Percentiles rank a stretch among this genome's conserved stretches.
Evolutionary conservation across 2,329 filamentous ascomycete genomes (phyloP).

Genomic region (Penicillium polonicum): DNA sequence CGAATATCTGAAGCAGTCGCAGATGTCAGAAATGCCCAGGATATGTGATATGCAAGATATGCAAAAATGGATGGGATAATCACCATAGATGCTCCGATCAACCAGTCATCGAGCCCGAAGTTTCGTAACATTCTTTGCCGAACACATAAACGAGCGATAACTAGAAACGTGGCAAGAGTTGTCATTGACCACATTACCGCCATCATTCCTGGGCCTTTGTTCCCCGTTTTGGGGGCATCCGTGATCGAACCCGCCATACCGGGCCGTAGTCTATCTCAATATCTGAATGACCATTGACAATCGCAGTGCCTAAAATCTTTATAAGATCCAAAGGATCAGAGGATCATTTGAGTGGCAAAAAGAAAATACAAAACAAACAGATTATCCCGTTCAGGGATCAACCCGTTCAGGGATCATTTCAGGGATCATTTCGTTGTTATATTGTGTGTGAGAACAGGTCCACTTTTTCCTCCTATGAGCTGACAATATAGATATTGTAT

Average conservation of each 20-base stretch:
- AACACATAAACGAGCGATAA: constrained; percentile 33
- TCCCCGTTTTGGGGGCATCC: not conserved
- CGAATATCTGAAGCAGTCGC: constrained; percentile 30
- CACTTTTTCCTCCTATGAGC: not conserved
- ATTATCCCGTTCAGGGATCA: not conserved
- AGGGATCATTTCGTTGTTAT: not conserved
- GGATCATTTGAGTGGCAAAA: not conserved
- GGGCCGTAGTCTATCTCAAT: not conserved
- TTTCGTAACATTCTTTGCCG: constrained; percentile 31
- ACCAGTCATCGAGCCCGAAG: constrained; percentile 39
- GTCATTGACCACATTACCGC: constrained; percentile 32
- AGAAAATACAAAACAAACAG: not conserved
- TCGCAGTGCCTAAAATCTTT: not conserved
- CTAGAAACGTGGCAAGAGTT: constrained; percentile 30
- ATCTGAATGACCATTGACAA: not conserved
- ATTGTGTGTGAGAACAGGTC: not conserved
- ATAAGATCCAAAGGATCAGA: not conserved
- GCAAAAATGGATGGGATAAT: not conserved
- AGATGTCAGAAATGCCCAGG: not conserved
- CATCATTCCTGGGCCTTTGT: constrained; percentile 31
- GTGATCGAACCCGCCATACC: not conserved
- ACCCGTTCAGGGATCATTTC: too few species aligned
- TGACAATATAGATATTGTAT: not conserved
- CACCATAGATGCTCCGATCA: constrained; percentile 35
- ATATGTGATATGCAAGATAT: not conserved